phyloP scores from a whole-genome alignment of 306 rosid genomes.

The Ziziphus jujuba region DNA sequence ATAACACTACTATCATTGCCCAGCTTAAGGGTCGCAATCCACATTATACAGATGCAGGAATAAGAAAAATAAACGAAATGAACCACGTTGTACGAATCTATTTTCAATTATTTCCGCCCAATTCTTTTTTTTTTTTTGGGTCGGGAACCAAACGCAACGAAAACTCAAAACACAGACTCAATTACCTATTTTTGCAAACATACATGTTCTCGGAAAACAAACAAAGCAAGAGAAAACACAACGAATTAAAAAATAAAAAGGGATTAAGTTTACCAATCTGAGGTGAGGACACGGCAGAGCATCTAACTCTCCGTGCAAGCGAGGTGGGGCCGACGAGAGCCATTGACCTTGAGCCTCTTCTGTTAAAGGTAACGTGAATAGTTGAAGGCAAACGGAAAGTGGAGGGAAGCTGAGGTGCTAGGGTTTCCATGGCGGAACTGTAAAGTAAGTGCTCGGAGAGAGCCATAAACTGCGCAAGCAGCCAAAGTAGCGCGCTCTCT shows the following conservation, averaged over 20 bases:
- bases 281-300: slow-evolving; percentile 41
- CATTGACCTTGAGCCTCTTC: slow-evolving; percentile 30
- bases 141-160: no score
- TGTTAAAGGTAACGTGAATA: slow-evolving; percentile 18
- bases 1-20: no score
- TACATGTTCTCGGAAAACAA: not conserved
- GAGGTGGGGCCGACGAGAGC: slow-evolving; percentile 17
- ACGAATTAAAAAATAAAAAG: not conserved
- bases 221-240: not conserved
- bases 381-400: slow-evolving; percentile 15
- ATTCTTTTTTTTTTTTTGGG: no score
- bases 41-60: no score
- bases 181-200: no score
- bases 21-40: no score
- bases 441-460: not conserved
- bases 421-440: slow-evolving; percentile 40
- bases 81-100: no score
- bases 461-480: not conserved
- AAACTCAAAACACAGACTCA: no score
- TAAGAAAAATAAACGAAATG: no score
- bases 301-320: slow-evolving; percentile 37
- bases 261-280: slow-evolving; percentile 39
- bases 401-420: slow-evolving; percentile 27
- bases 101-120: not conserved
- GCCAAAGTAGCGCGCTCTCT: no score